Base-by-base conservation (phyloP, 1,284 basidiomycete genomes). In the Ceratobasidium sp. region DNA sequence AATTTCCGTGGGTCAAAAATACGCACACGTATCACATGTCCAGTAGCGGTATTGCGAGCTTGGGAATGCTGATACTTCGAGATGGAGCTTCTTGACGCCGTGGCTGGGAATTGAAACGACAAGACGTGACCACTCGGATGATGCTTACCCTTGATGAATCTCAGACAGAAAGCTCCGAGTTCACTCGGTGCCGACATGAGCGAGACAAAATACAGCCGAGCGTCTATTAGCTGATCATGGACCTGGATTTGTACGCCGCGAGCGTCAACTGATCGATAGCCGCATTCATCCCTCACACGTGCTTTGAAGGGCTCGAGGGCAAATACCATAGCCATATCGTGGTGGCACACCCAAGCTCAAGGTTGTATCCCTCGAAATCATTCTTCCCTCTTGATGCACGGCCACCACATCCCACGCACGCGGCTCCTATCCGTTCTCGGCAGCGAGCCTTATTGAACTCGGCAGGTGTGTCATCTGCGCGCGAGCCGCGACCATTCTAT, bases 341-440 rank as follows among this genome's bases (percentile, higher is more conserved):
- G 14, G 51, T 44, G 30, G n/a, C 58, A 42, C n/a, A 21, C 36
- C 40, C 58, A 42, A 42, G 25, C 48, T 51, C 48, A 51, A 51
- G 48, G 48, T 51, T 51, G 9, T 51, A 18, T 44, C n/a, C 21
- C 23, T 42, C 51, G 11, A 23, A 33, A 33, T 33, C 25, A 7
- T 18, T 16, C 40, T 40, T 60, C 38, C 23, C 8, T 60, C 58
- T 42, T 12, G 40, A 44, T 60, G 58, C 58, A 60, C 40, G 58
- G 58, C 58, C 58, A 60, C 58, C n/a, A n/a, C n/a, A n/a, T n/a
- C n/a, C n/a, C n/a, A n/a, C n/a, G n/a, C n/a, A n/a, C n/a, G n/a
- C n/a, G n/a, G n/a, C n/a, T n/a, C n/a, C n/a, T n/a, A n/a, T n/a
- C n/a, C n/a, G n/a, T n/a, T n/a, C n/a, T n/a, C n/a, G n/a, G n/a